Evolutionary conservation across 2,329 filamentous ascomycete species (phyloP).

Genomic region (Botryosphaeria dothidea): DNA sequence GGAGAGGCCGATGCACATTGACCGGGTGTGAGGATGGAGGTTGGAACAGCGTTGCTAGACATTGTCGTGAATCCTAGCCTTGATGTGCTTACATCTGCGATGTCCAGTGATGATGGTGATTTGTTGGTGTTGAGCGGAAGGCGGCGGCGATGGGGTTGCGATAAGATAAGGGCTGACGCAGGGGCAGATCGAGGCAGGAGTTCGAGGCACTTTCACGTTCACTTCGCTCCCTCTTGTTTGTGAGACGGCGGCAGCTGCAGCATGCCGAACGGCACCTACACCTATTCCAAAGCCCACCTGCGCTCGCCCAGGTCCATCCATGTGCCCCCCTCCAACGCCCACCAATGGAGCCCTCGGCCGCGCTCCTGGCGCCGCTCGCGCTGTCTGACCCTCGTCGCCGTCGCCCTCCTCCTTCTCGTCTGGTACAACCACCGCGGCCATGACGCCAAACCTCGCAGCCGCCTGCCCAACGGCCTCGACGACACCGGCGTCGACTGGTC

Average conservation of each 20-base stretch:
- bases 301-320: conserved; percentile 15
- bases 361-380: conserved; percentile 30
- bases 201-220: background rate
- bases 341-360: conserved; percentile 16
- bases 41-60: no score
- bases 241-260: background rate
- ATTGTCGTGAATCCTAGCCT: no score
- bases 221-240: background rate
- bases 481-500: conserved; percentile 36
- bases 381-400: conserved; percentile 27
- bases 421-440: background rate
- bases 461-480: conserved; percentile 11
- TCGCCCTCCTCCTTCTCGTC: conserved; percentile 23
- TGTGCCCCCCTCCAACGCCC: conserved; percentile 13
- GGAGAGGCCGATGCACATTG: background rate
- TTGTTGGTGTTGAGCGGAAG: no score
- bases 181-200: background rate
- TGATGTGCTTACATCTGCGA: no score
- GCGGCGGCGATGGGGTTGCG: no score
- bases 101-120: no score
- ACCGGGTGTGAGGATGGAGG: background rate
- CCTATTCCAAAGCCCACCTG: conserved; percentile 5
- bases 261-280: conserved; percentile 19
- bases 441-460: background rate
- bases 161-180: background rate